A percentile compares a stretch with the other conserved stretches of the same genome.
phyloP scores from a whole-genome alignment of 352 stramenopile species.

The Phytophthora pseudosyringae region DNA sequence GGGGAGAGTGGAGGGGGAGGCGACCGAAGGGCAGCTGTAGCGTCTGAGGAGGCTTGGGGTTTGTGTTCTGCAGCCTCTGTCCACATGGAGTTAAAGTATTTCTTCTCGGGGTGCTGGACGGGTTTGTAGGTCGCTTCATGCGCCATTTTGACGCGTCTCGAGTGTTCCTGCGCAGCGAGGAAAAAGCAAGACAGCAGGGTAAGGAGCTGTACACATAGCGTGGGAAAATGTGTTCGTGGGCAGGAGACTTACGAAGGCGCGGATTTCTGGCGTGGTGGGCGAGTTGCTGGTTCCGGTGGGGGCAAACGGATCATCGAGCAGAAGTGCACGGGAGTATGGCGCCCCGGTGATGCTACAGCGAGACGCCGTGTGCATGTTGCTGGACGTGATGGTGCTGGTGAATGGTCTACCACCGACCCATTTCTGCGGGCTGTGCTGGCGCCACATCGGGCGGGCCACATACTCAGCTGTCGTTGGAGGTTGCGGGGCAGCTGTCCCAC shows the following conservation, averaged over 20 bases:
- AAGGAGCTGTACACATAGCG: background rate
- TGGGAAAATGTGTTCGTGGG: background rate
- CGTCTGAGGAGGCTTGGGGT: background rate
- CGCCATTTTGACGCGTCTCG: slow-evolving; percentile 53
- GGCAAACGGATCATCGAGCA: slow-evolving; percentile 54
- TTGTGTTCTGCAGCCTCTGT: slow-evolving; percentile 28
- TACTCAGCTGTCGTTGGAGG: slow-evolving; percentile 59
- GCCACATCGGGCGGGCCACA: slow-evolving; percentile 64
- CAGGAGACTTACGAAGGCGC: slow-evolving; percentile 24
- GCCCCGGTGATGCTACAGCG: slow-evolving; percentile 50
- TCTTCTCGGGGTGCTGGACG: slow-evolving; percentile 45
- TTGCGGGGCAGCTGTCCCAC: slow-evolving; percentile 29
- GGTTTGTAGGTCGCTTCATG: slow-evolving; percentile 39
- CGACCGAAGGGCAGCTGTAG: background rate
- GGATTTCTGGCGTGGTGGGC: slow-evolving; percentile 22
- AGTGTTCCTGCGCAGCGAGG: slow-evolving; percentile 41
- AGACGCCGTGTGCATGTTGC: slow-evolving; percentile 54
- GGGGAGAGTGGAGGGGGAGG: slow-evolving; percentile 7
- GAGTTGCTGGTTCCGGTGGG: slow-evolving; percentile 24
- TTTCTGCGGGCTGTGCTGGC: slow-evolving; percentile 52
- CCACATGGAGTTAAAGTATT: slow-evolving; percentile 76
- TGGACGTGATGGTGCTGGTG: slow-evolving; percentile 52
- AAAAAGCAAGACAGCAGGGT: background rate
- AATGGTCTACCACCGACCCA: slow-evolving; percentile 60
- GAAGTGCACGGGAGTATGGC: slow-evolving; percentile 44